A percentile compares a stretch with the other conserved stretches of the same genome.
Conservation (phyloP, 192 early-diverging fungal species). For the Lobosporangium transversale region DNA sequence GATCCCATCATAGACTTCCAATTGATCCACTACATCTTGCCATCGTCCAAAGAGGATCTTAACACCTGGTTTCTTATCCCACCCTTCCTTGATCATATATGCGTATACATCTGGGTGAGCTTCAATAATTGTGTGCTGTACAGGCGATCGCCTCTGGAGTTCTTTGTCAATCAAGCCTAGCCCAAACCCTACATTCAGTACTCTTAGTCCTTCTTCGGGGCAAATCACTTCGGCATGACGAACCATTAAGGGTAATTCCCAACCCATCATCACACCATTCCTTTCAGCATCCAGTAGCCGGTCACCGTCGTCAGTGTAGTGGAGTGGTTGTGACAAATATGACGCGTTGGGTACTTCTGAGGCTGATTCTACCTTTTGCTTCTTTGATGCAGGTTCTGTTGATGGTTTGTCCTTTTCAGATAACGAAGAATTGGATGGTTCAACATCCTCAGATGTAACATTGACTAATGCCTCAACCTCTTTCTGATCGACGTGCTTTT, state of each 20-base stretch:
- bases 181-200: conserved; percentile 88
- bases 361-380: conserved; percentile 44
- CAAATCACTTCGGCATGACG: conserved; percentile 85
- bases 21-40: conserved; percentile 84
- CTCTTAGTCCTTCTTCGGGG: conserved; percentile 62
- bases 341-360: conserved; percentile 74
- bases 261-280: conserved; percentile 99
- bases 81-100: conserved; percentile 83
- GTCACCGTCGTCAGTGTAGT: conserved; percentile 79
- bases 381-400: conserved; percentile 12
- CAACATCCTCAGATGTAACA: background rate
- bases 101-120: conserved; percentile 97
- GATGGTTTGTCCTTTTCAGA: background rate
- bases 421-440: background rate
- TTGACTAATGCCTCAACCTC: background rate
- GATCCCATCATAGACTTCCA: conserved; percentile 89
- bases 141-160: conserved; percentile 78
- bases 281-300: conserved; percentile 84
- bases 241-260: conserved; percentile 94
- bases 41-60: conserved; percentile 90
- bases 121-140: conserved; percentile 91
- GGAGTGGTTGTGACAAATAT: conserved; percentile 81
- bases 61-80: conserved; percentile 88
- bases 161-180: conserved; percentile 90
- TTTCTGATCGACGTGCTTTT: conserved; percentile 30